Evolutionary conservation across 768 basidiomycete genomes (phyloP), one percentile per base, ranked within the genome.

Genomic region (Lentinula lateritia): DNA sequence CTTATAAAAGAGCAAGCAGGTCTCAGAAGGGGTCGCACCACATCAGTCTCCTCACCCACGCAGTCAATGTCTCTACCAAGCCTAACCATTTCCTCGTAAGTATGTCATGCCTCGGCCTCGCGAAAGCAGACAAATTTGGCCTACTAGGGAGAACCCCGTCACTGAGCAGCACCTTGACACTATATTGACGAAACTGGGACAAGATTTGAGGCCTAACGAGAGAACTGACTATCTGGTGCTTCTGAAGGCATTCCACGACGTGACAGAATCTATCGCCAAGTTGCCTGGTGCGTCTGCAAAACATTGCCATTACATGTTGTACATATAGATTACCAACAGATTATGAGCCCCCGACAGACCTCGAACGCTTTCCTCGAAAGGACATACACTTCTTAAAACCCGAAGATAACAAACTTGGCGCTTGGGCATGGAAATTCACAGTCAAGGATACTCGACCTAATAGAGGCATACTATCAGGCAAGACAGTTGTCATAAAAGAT

Each of bases 341-440:
- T 18, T 38, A 48, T 34, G 58, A 50, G 34, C 58, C 58, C 7
- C 15, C 28, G 12, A 36, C 45, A 9, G 38, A 59, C 28, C 18
- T 59, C n/a, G 46, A 50, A 36, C 58, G 58, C 12, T 59, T 59
- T 38, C 58, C 58, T 12, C 58, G 58, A 15, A 32, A 35, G 15
- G 34, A 48, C n/a, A 46, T 59, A 0, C 34, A 59, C n/a, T 59
- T 34, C 18, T 46, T 46, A 18, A 50, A 41, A 34, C 32, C 20
- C 13, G 58, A 59, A 41, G 34, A 50, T 12, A 59, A 59, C 18
- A 45, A 13, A 20, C 48, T 35, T 35, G 58, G 58, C 3, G 58
- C 20, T 4, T 59, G 58, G 58, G 58, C 45, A 13, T 59, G 58
- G 58, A 59, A 50, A 28, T 59, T 41, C 28, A 59, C 34, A 15